A percentile compares a stretch with the other conserved stretches of the same genome.
Conservation (phyloP, 371 early-diverging fungal genomes). For the Mucor circinelloides region DNA sequence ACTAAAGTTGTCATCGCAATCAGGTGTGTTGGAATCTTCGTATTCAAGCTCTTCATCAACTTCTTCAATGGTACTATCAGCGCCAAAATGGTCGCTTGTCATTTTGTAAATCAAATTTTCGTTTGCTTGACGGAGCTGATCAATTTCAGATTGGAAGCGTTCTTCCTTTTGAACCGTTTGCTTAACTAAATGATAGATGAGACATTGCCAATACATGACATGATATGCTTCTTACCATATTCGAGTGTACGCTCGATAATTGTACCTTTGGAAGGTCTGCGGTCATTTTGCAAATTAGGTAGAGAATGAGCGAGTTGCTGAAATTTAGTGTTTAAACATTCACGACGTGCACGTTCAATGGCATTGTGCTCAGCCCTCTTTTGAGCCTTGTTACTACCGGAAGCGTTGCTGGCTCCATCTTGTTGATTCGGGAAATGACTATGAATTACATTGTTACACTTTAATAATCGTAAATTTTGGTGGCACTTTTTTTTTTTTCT, state of each 20-base stretch:
- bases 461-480: background rate
- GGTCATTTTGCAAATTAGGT: conserved; percentile 66
- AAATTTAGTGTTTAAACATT: conserved; percentile 70
- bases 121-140: conserved; percentile 35
- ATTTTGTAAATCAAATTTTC: conserved; percentile 30
- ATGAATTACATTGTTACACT: background rate
- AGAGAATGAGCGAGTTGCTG: conserved; percentile 73
- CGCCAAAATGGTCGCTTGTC: conserved; percentile 5
- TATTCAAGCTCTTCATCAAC: background rate
- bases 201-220: background rate
- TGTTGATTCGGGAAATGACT: background rate
- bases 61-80: background rate
- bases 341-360: conserved; percentile 74
- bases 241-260: conserved; percentile 70
- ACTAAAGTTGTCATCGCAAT: conserved; percentile 19
- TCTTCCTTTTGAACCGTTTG: conserved; percentile 40
- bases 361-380: conserved; percentile 76
- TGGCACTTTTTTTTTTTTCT: background rate
- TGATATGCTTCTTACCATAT: conserved; percentile 29
- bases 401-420: background rate
- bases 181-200: conserved; percentile 25
- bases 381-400: conserved; percentile 40
- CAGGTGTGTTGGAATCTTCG: conserved; percentile 8
- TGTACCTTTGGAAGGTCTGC: conserved; percentile 72
- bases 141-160: conserved; percentile 36